These are phyloP conservation scores for Diplotaxis tenuifolia DNA, from an alignment of 345 rosid genomes.

Conservation along the genomic window DNA sequence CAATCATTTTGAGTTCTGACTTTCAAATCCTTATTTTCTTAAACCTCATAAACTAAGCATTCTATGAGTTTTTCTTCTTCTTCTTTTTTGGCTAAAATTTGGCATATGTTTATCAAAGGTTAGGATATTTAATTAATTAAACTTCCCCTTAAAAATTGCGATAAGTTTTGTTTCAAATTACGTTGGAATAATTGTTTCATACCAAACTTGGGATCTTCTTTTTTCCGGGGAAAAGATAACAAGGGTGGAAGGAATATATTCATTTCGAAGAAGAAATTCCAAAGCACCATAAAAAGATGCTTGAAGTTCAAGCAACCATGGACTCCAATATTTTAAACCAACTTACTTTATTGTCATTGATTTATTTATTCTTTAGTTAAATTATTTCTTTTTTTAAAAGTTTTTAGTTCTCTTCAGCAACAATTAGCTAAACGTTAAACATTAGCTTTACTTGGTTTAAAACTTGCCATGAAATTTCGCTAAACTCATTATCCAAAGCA, in stretches of 20 bases:
- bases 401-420: constrained; percentile 34
- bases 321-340: constrained; percentile 51
- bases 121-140: background rate
- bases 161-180: background rate
- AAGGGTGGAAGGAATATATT: constrained; percentile 70
- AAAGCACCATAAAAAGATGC: constrained; percentile 71
- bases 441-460: constrained; percentile 45
- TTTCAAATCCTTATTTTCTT: no score
- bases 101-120: background rate
- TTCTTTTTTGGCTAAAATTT: no score
- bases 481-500: background rate
- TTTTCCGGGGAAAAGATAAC: constrained; percentile 29
- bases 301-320: constrained; percentile 83
- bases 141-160: background rate
- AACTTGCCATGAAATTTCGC: background rate
- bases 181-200: constrained; percentile 17
- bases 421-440: constrained; percentile 60
- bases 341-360: constrained; percentile 37
- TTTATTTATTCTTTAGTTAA: constrained; percentile 9
- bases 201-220: constrained; percentile 17
- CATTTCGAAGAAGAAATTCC: constrained; percentile 64
- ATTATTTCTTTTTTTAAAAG: background rate
- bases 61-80: no score
- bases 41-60: background rate
- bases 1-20: background rate